Conservation (phyloP, 2,329 filamentous ascomycete species). For the Parafenestella ontariensis region DNA sequence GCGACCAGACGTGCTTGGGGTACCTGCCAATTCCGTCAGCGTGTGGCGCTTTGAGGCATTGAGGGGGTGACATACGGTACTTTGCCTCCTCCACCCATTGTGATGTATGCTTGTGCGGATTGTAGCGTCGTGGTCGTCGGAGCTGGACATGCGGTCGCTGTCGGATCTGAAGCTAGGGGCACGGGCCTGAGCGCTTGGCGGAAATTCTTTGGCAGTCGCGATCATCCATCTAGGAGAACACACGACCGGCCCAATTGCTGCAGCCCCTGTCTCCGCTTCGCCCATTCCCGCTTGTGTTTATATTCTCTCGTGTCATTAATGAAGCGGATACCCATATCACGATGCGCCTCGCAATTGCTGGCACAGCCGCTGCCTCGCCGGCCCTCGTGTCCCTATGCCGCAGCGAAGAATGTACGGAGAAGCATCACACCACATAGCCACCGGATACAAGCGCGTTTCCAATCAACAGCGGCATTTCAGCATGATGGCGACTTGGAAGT, state of each 20-base stretch:
- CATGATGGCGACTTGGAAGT: conserved; percentile 16
- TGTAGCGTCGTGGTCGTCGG: conserved; percentile 18
- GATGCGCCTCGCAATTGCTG: conserved; percentile 68
- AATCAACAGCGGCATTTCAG: conserved; percentile 25
- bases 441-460: conserved; percentile 36
- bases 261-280: conserved; percentile 18
- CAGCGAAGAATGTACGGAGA: conserved; percentile 26
- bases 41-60: conserved; percentile 16
- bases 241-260: conserved; percentile 30
- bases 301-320: conserved; percentile 49
- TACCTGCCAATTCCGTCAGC: conserved; percentile 66
- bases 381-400: conserved; percentile 45
- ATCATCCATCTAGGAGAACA: conserved; percentile 32
- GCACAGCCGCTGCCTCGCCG: conserved; percentile 53
- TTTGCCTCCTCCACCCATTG: conserved; percentile 69
- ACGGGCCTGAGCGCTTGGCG: conserved; percentile 31
- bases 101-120: conserved; percentile 66
- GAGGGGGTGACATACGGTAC: conserved; percentile 61
- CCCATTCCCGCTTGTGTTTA: conserved; percentile 11
- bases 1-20: conserved; percentile 99
- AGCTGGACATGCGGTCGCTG: conserved; percentile 27
- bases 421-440: conserved; percentile 38
- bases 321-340: conserved; percentile 68
- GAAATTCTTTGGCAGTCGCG: conserved; percentile 46
- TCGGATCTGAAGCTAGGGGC: conserved; percentile 8